Conservation (phyloP, 352 stramenopile species). For the Globisporangium abappressorium region DNA sequence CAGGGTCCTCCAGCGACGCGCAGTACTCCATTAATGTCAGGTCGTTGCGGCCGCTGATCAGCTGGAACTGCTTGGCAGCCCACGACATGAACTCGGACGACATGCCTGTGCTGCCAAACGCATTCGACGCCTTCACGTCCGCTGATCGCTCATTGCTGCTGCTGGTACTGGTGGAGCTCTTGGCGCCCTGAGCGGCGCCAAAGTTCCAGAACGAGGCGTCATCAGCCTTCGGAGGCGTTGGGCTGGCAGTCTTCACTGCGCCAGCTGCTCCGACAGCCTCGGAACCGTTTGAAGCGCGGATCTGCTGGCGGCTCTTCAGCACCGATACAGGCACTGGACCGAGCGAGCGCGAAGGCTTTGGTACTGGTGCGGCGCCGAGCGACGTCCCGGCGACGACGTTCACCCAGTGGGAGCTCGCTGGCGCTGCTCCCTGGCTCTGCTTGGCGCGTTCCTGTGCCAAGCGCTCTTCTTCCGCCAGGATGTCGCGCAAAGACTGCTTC, state of each 20-base stretch:
- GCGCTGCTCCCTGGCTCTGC: conserved; percentile 27
- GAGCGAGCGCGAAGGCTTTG: conserved; percentile 56
- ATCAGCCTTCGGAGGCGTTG: conserved; percentile 42
- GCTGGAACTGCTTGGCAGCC: conserved; percentile 77
- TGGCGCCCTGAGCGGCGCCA: conserved; percentile 36
- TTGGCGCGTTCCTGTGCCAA: conserved; percentile 65
- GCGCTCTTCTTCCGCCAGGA: conserved; percentile 79
- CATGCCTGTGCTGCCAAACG: conserved; percentile 47
- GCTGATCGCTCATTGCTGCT: conserved; percentile 2
- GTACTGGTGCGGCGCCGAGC: conserved; percentile 29
- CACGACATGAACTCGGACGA: conserved; percentile 79
- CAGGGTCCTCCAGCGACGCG: conserved; percentile 92
- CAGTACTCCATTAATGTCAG: conserved; percentile 93
- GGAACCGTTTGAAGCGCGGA: conserved; percentile 36
- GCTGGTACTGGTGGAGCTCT: conserved; percentile 9
- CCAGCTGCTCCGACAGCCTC: conserved; percentile 12
- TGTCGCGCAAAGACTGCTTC: conserved; percentile 76
- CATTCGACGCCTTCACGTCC: conserved; percentile 26
- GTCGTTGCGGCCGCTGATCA: conserved; percentile 69
- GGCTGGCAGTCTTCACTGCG: conserved; percentile 20
- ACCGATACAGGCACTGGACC: conserved; percentile 76
- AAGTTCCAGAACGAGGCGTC: conserved; percentile 88
- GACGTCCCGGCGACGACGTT: conserved; percentile 78
- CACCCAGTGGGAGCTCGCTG: conserved; percentile 74
- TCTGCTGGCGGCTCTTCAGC: conserved; percentile 72